Evolutionary conservation across 192 early-diverging fungal species (phyloP).

Genomic region (Backusella sp.): DNA sequence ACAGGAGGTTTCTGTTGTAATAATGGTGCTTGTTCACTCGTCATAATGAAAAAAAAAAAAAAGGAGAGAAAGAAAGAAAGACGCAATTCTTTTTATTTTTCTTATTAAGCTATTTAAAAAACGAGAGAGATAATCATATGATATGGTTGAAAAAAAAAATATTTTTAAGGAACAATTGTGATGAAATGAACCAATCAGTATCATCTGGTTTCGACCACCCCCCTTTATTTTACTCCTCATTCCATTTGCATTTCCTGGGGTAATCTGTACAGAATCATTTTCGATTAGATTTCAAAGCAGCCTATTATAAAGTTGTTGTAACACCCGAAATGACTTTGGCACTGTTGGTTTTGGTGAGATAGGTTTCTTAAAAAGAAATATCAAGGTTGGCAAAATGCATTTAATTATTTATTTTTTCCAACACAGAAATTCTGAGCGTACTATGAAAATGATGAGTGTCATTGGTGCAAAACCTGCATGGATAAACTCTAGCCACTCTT

Average conservation of each 20-base stretch:
- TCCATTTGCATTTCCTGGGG: neutral
- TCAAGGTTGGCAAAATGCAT: neutral
- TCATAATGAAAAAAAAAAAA: neutral
- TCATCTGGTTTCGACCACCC: neutral
- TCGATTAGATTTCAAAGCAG: neutral
- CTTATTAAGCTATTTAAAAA: neutral
- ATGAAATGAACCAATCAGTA: constrained; percentile 8
- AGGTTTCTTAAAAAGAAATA: neutral
- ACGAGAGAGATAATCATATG: neutral
- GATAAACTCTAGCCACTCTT: too few species aligned
- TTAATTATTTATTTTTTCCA: neutral
- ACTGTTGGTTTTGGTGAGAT: too few species aligned
- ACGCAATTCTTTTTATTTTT: neutral
- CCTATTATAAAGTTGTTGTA: neutral
- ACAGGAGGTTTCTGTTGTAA: constrained; percentile 27
- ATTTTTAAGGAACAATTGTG: neutral
- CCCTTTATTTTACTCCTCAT: neutral
- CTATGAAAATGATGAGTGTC: too few species aligned
- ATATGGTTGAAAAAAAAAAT: neutral
- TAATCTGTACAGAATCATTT: neutral
- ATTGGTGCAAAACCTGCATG: too few species aligned
- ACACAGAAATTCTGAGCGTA: too few species aligned
- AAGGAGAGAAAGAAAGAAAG: neutral
- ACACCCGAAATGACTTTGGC: neutral
- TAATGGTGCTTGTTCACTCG: constrained; percentile 17